phyloP scores from a whole-genome alignment of 805 yeast species.

The Barnettozyma siamensis region DNA sequence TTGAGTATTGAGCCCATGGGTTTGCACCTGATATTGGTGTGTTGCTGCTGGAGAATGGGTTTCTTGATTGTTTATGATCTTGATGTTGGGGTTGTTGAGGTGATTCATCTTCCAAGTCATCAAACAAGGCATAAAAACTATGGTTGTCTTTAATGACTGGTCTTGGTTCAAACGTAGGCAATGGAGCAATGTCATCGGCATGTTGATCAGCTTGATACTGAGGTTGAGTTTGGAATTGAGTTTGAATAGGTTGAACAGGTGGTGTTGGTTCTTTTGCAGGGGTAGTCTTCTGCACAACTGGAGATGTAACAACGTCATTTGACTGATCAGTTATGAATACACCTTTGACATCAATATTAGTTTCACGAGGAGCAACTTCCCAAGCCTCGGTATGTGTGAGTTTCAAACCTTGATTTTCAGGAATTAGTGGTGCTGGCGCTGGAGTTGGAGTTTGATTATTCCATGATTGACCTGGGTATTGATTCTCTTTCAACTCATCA shows the following conservation, averaged over 20 bases:
- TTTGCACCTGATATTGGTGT: slow-evolving; percentile 3
- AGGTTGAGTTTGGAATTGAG: background rate
- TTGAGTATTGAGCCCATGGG: slow-evolving; percentile 16
- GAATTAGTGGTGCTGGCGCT: background rate
- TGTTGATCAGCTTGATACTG: too few relatives aligned
- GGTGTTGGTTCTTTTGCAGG: background rate
- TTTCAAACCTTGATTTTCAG: slow-evolving; percentile 12
- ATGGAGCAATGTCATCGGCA: background rate
- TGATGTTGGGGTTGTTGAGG: background rate
- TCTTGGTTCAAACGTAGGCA: background rate
- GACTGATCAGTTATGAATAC: slow-evolving; percentile 16
- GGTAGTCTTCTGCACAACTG: background rate
- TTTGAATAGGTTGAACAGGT: background rate
- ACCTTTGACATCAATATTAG: slow-evolving; percentile 14
- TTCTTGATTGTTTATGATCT: slow-evolving; percentile 11
- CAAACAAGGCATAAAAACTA: slow-evolving; percentile 1
- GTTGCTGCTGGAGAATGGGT: slow-evolving; percentile 17
- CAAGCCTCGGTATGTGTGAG: slow-evolving; percentile 21
- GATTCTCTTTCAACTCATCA: background rate
- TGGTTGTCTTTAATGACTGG: background rate
- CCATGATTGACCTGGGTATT: background rate
- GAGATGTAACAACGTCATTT: background rate
- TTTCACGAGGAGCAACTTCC: slow-evolving; percentile 7
- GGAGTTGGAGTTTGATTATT: background rate
- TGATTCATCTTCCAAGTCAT: slow-evolving; percentile 2